Base-by-base conservation (phyloP, 805 yeast genomes). In the Pichia cephalocereana region DNA sequence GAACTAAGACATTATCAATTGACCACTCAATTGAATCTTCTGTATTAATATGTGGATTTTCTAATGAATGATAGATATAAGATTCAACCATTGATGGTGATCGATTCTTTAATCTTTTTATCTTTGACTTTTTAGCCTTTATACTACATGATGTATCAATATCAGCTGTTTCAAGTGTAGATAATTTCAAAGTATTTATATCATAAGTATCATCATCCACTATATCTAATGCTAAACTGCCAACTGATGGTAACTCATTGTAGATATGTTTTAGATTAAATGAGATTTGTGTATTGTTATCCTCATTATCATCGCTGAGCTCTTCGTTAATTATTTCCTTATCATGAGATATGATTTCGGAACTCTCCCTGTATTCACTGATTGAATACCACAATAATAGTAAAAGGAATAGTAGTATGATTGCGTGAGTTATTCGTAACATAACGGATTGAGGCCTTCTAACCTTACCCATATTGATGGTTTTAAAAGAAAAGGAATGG, bases 1-100 rank as follows among this genome's bases (percentile, higher is more conserved):
- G 99, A 1, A 84, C 75, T 1, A 70, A 46, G 1, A 82, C 71
- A 17, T 66, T 66, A 2, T 69, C 67, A n/a, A 70, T 74, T 15
- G 64, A 65, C 95, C 95, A 87, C 44, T 83, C 87, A n/a, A 83
- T 56, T 67, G 58, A 15, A 78, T 70, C 54, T 55, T 60, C 15
- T 64, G 59, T 19, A 69, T 64, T 4, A 62, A 61, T 15, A 53
- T 62, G 4, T 70, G 70, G 52, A 17, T 45, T 30, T 14, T 66
- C 63, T 46, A 72, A 61, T 0, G 87, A 81, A 60, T 74, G 80
- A 17, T 75, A 71, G 42, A 86, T 61, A 60, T 82, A 85, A 2
- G 83, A 72, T 58, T 84, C 89, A 48, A 86, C 68, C 58, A 75
- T 77, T 41, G 77, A 79, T 0, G 90, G 90, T 41, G 70, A 63